phyloP scores from a whole-genome alignment of 2,329 filamentous ascomycete genomes.

The Beauveria sp. region DNA sequence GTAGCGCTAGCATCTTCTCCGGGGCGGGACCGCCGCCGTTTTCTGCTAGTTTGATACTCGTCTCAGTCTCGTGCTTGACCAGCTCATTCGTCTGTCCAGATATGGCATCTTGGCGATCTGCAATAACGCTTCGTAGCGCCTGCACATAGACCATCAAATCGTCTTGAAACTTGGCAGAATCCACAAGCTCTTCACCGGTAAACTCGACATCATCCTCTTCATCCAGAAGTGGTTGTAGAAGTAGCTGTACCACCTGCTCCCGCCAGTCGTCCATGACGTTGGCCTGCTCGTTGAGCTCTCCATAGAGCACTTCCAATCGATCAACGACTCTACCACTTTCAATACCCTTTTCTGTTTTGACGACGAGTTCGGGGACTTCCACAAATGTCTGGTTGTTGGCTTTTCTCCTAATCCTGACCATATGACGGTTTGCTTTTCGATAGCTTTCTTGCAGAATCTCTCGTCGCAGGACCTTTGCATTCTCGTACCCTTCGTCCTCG shows the following conservation, averaged over 20 bases:
- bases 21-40: constrained; percentile 64
- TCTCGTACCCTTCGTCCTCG: constrained; percentile 68
- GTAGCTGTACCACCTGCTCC: constrained; percentile 60
- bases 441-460: constrained; percentile 61
- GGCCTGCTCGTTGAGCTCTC: constrained; percentile 64
- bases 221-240: constrained; percentile 72
- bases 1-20: constrained; percentile 47
- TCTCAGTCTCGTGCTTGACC: constrained; percentile 63
- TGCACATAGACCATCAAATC: constrained; percentile 83
- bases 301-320: constrained; percentile 56
- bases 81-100: constrained; percentile 71
- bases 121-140: constrained; percentile 64
- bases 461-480: constrained; percentile 67
- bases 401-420: constrained; percentile 53
- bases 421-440: constrained; percentile 37
- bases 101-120: constrained; percentile 70
- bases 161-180: constrained; percentile 81
- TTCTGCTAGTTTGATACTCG: constrained; percentile 52
- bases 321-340: constrained; percentile 63
- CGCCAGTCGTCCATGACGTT: constrained; percentile 67
- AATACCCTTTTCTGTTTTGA: constrained; percentile 55
- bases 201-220: constrained; percentile 66
- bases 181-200: constrained; percentile 84
- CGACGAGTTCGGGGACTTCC: constrained; percentile 48
- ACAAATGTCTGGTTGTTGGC: constrained; percentile 48